Percentiles rank a stretch among this genome's conserved stretches.
Conservation (phyloP, 768 basidiomycete genomes). For the Megacollybia marginata region DNA sequence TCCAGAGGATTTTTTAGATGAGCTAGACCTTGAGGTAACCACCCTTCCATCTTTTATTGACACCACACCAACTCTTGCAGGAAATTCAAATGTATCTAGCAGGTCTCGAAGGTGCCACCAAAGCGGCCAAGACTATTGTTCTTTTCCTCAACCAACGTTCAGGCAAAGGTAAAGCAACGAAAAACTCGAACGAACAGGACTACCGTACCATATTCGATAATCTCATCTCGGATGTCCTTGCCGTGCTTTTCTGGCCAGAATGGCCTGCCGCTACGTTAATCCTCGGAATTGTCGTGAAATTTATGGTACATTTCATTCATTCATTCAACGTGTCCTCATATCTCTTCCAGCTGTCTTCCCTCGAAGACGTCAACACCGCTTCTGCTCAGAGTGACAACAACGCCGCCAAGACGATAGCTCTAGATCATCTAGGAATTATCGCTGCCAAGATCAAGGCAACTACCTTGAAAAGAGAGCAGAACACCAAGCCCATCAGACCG, state of each 20-base stretch:
- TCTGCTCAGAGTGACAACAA: conserved; percentile 63
- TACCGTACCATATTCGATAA: conserved; percentile 91
- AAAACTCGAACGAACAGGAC: conserved; percentile 90
- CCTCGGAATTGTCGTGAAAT: conserved; percentile 71
- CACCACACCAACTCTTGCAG: conserved; percentile 20
- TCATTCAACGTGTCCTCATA: neutral
- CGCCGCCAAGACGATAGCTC: conserved; percentile 79
- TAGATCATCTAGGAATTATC: conserved; percentile 93
- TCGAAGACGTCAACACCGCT: conserved; percentile 75
- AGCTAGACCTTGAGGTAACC: conserved; percentile 57
- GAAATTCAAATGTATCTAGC: conserved; percentile 66
- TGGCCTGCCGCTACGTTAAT: conserved; percentile 92
- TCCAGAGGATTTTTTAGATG: conserved; percentile 52
- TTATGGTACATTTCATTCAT: conserved; percentile 54
- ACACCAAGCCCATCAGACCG: conserved; percentile 38
- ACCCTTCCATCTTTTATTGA: no score
- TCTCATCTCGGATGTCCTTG: conserved; percentile 79
- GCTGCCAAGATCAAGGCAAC: conserved; percentile 72
- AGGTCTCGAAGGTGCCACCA: conserved; percentile 75
- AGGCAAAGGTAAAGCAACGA: conserved; percentile 81
- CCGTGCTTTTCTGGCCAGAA: conserved; percentile 90
- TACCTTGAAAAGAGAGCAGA: conserved; percentile 31
- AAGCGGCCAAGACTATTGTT: conserved; percentile 79
- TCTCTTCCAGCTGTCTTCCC: conserved; percentile 55
- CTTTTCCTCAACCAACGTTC: conserved; percentile 74